These are phyloP conservation scores for Didymella lethalis DNA, from an alignment of 2,329 filamentous ascomycete genomes.

Conservation along the genomic window DNA sequence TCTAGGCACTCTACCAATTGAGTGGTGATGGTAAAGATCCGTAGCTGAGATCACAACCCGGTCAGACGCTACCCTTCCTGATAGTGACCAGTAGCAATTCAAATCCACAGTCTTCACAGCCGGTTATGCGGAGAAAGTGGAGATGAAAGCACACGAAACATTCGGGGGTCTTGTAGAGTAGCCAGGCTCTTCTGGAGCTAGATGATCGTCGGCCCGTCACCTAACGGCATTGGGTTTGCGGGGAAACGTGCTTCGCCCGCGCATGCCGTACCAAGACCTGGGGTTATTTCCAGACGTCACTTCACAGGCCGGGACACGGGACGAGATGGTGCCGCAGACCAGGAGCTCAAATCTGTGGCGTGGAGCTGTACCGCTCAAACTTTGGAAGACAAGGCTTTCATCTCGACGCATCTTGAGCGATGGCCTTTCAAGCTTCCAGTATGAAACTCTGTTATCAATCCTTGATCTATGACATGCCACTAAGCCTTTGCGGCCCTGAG, in stretches of 20 bases:
- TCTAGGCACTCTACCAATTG: slow-evolving; percentile 19
- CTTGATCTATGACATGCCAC: background rate
- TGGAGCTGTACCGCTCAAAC: background rate
- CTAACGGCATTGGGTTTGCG: slow-evolving; percentile 38
- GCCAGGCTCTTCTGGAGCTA: slow-evolving; percentile 29
- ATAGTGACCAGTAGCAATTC: slow-evolving; percentile 7
- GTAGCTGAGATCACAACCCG: slow-evolving; percentile 3
- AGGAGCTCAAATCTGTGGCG: background rate
- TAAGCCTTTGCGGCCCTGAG: slow-evolving; percentile 7
- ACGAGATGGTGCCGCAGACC: background rate
- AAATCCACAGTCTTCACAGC: slow-evolving; percentile 10
- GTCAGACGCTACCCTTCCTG: background rate
- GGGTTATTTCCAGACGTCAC: slow-evolving; percentile 32
- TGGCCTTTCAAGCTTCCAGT: background rate
- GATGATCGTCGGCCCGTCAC: slow-evolving; percentile 32
- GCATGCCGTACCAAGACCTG: slow-evolving; percentile 11
- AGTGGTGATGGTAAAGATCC: slow-evolving; percentile 13
- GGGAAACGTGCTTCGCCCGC: slow-evolving; percentile 36
- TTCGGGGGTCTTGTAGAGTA: slow-evolving; percentile 32
- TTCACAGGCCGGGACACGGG: slow-evolving; percentile 13
- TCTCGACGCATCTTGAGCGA: no score
- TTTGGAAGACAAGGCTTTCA: background rate
- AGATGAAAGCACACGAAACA: slow-evolving; percentile 30
- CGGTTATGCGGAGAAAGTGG: slow-evolving; percentile 41
- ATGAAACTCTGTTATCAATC: background rate